Conservation (phyloP, 352 stramenopile species). For the Thalassiosira ordinaria region DNA sequence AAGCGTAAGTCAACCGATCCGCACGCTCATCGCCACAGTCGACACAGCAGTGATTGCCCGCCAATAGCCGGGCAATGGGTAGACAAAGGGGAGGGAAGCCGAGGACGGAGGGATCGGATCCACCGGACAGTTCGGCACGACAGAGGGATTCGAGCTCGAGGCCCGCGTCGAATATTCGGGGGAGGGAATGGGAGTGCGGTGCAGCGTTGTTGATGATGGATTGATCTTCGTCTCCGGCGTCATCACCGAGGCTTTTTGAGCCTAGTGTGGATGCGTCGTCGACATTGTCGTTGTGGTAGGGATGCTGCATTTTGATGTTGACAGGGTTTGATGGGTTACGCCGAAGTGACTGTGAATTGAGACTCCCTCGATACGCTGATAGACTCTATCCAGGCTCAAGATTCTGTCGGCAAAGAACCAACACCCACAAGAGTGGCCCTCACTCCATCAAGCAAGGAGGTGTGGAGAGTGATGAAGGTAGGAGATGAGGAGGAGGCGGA, state of each 20-base stretch:
- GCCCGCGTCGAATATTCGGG: constrained; percentile 27
- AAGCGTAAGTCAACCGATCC: constrained; percentile 28
- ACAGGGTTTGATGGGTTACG: too few relatives aligned
- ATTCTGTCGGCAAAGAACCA: too few relatives aligned
- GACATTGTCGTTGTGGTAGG: constrained; percentile 7
- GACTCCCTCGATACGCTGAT: too few relatives aligned
- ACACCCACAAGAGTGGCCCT: too few relatives aligned
- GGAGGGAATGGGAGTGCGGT: constrained; percentile 1
- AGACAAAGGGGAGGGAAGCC: constrained; percentile 30
- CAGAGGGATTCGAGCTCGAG: constrained; percentile 41
- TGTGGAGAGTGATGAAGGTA: too few relatives aligned
- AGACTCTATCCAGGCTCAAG: too few relatives aligned
- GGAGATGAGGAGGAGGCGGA: too few relatives aligned
- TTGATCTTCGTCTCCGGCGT: not conserved
- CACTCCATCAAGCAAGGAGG: too few relatives aligned
- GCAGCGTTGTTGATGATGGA: constrained; percentile 6
- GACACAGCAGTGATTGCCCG: constrained; percentile 52
- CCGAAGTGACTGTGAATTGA: too few relatives aligned
- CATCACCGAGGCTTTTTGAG: constrained; percentile 14
- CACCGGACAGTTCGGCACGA: constrained; percentile 15
- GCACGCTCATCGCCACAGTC: constrained; percentile 39
- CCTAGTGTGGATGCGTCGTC: constrained; percentile 25
- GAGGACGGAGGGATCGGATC: not conserved
- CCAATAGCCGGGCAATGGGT: constrained; percentile 32
- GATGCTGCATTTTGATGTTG: not conserved